Percentiles rank a stretch among this genome's conserved stretches.
Evolutionary conservation across 1,284 basidiomycete genomes (phyloP).

Genomic region (Anthracocystis setariae): DNA sequence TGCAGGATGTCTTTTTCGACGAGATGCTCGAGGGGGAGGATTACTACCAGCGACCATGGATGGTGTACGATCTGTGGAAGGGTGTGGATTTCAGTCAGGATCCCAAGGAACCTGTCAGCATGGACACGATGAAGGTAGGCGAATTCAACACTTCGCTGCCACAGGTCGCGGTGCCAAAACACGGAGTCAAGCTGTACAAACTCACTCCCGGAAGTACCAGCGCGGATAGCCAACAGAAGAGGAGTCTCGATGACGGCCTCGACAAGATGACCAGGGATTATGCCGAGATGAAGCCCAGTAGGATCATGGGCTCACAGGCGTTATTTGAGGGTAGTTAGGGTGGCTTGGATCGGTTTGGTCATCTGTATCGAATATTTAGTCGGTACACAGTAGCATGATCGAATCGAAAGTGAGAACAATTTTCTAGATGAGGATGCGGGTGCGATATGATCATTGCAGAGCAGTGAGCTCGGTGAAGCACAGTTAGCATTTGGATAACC

Average conservation of each 20-base stretch:
- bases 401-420: too few relatives aligned
- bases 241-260: constrained; percentile 7
- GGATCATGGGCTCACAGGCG: constrained; percentile 25
- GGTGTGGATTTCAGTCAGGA: constrained; percentile 28
- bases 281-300: constrained; percentile 24
- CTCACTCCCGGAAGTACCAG: background rate
- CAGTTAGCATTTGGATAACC: too few relatives aligned
- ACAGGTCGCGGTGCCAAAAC: constrained; percentile 19
- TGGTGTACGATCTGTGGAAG: constrained; percentile 34
- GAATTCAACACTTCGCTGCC: constrained; percentile 14
- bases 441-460: too few relatives aligned
- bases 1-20: constrained; percentile 35
- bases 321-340: background rate
- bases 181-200: constrained; percentile 33
- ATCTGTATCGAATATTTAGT: too few relatives aligned
- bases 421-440: too few relatives aligned
- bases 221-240: constrained; percentile 4
- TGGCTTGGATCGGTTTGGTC: too few relatives aligned
- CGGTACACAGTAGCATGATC: too few relatives aligned
- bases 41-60: constrained; percentile 13
- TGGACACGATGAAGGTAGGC: constrained; percentile 20
- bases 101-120: constrained; percentile 3
- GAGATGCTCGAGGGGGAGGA: constrained; percentile 28
- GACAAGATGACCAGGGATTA: constrained; percentile 19
- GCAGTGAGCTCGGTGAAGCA: too few relatives aligned